A percentile compares a stretch with the other conserved stretches of the same genome.
Conservation (phyloP, 176 grass and related monocot genomes). For the Secale cereale region DNA sequence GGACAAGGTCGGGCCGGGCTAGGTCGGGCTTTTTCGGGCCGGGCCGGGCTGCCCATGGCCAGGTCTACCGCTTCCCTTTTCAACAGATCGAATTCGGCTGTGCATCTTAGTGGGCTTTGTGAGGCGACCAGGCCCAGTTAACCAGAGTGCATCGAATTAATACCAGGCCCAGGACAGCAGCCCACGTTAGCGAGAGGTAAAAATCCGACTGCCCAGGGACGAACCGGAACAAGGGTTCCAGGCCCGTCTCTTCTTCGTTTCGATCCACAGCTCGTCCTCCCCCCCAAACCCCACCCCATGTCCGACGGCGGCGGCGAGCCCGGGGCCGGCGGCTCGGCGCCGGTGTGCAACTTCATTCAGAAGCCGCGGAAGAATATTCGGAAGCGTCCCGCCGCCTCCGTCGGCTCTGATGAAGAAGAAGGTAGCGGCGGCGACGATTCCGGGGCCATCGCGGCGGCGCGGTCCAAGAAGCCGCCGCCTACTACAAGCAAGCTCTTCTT, state of each 20-base stretch:
- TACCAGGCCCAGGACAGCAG: too few species aligned
- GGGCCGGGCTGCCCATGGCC: too few species aligned
- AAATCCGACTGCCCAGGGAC: background rate
- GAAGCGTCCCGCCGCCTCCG: slow-evolving; percentile 48
- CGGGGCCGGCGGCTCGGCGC: slow-evolving; percentile 29
- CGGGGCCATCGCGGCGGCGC: slow-evolving; percentile 21
- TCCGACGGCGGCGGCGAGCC: slow-evolving; percentile 23
- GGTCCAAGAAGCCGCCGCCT: slow-evolving; percentile 36
- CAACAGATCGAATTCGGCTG: too few species aligned
- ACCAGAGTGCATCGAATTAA: too few species aligned
- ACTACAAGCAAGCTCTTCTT: slow-evolving; percentile 59
- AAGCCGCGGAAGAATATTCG: slow-evolving; percentile 82
- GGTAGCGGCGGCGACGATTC: slow-evolving; percentile 17
- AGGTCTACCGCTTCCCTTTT: too few species aligned
- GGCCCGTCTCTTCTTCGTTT: background rate
- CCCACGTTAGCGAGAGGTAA: too few species aligned
- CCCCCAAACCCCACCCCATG: slow-evolving; percentile 19
- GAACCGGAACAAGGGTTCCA: background rate
- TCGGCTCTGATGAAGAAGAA: slow-evolving; percentile 54
- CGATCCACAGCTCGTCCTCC: background rate
- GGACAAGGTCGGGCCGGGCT: too few species aligned
- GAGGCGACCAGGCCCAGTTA: too few species aligned
- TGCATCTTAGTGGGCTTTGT: too few species aligned
- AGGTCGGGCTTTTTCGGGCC: too few species aligned
- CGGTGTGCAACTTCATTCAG: slow-evolving; percentile 61